A percentile compares a stretch with the other conserved stretches of the same genome.
phyloP scores from a whole-genome alignment of 257 asterid species.

The Fraxinus cuspidata region DNA sequence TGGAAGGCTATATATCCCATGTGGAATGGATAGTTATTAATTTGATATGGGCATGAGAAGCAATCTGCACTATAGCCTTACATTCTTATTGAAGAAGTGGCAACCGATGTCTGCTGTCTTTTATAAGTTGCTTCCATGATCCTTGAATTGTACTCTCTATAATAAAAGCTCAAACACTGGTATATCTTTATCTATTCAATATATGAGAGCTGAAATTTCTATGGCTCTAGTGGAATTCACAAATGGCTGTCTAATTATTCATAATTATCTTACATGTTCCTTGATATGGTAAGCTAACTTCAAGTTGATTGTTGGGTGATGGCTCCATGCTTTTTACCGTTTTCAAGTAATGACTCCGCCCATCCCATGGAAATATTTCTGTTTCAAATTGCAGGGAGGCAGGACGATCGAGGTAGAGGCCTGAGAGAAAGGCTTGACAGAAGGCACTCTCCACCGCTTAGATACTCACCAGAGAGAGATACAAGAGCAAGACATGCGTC shows the following conservation, averaged over 20 bases:
- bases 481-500: slow-evolving; percentile 48
- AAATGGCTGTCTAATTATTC: slow-evolving; percentile 62
- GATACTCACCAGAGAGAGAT: slow-evolving; percentile 54
- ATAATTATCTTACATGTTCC: slow-evolving; percentile 58
- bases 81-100: slow-evolving; percentile 41
- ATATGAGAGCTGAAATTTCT: slow-evolving; percentile 52
- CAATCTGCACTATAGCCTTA: slow-evolving; percentile 40
- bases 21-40: slow-evolving; percentile 38
- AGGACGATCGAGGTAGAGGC: slow-evolving; percentile 63
- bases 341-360: slow-evolving; percentile 19
- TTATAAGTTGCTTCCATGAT: slow-evolving; percentile 60
- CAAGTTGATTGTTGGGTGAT: slow-evolving; percentile 31
- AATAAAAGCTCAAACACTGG: slow-evolving; percentile 48
- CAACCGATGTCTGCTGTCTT: slow-evolving; percentile 46
- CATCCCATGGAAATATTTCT: slow-evolving; percentile 26
- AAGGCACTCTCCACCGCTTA: slow-evolving; percentile 69
- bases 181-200: slow-evolving; percentile 50
- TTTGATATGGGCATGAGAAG: slow-evolving; percentile 44
- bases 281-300: slow-evolving; percentile 68
- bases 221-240: slow-evolving; percentile 60
- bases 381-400: slow-evolving; percentile 55
- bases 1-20: slow-evolving; percentile 39
- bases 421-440: slow-evolving; percentile 83
- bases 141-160: slow-evolving; percentile 48
- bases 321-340: slow-evolving; percentile 24